phyloP scores from a whole-genome alignment of 495 filamentous ascomycete species.

The Neurospora hispaniola region DNA sequence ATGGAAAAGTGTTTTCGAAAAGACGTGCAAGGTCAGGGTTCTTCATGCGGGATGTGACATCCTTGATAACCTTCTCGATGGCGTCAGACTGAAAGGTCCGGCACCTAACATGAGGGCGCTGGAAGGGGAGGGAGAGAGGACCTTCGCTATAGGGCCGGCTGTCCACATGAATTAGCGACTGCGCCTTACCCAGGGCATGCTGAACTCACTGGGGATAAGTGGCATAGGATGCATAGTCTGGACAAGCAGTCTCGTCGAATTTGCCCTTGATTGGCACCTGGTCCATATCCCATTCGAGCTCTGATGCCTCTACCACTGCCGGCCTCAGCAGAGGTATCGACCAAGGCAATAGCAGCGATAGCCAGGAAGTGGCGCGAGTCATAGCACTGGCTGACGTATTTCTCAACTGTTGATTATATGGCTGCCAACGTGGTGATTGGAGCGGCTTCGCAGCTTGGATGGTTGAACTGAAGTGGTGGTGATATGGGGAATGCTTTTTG shows the following conservation, averaged over 20 bases:
- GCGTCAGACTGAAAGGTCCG: constrained; percentile 78
- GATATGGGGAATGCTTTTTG: background rate
- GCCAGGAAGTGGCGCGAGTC: background rate
- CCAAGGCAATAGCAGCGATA: constrained; percentile 10
- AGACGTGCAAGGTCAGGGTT: constrained; percentile 85
- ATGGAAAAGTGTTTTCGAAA: constrained; percentile 96
- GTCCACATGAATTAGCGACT: background rate
- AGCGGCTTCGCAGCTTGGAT: background rate
- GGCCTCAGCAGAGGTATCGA: constrained; percentile 6
- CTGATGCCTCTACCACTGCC: constrained; percentile 2
- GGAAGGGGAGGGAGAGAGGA: constrained; percentile 73
- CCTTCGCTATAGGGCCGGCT: constrained; percentile 73
- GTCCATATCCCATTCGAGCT: constrained; percentile 4
- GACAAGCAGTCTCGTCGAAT: constrained; percentile 30
- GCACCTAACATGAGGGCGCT: constrained; percentile 69
- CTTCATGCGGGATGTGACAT: constrained; percentile 67
- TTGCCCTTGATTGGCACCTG: constrained; percentile 15
- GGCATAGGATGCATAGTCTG: constrained; percentile 43
- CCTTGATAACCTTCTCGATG: constrained; percentile 78
- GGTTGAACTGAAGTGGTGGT: background rate
- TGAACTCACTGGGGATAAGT: constrained; percentile 33
- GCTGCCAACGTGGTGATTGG: background rate
- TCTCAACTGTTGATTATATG: background rate
- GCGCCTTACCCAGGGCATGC: background rate
- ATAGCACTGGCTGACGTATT: background rate